Evolutionary conservation across 2,329 filamentous ascomycete species (phyloP).

Genomic region (Neocucurbitaria cava): DNA sequence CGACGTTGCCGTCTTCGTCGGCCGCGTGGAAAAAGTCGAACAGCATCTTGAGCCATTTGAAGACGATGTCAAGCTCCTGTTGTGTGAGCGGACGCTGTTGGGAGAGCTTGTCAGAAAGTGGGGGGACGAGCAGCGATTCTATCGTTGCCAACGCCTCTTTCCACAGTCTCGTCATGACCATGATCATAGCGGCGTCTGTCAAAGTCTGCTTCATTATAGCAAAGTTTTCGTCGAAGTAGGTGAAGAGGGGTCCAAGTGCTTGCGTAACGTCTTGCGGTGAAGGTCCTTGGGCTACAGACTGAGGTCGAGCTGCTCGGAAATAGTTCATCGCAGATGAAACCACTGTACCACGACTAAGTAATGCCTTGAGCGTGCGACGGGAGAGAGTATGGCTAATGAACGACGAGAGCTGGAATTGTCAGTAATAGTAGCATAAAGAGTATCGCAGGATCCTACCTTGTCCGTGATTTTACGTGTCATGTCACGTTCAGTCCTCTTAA

Average conservation of each 20-base stretch:
- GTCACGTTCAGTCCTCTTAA: conserved; percentile 95
- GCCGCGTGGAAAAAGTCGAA: conserved; percentile 95
- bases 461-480: conserved; percentile 99
- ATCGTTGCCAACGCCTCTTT: conserved; percentile 95
- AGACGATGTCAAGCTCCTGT: conserved; percentile 92
- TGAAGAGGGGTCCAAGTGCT: conserved; percentile 82
- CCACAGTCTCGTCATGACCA: conserved; percentile 97
- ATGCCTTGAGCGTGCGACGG: conserved; percentile 74
- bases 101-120: conserved; percentile 92
- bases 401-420: conserved; percentile 72
- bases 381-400: conserved; percentile 93
- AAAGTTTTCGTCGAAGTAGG: conserved; percentile 98
- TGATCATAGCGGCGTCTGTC: conserved; percentile 94
- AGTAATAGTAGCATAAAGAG: conserved; percentile 4
- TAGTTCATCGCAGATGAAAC: conserved; percentile 77
- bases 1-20: conserved; percentile 83
- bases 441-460: conserved; percentile 68
- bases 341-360: conserved; percentile 76
- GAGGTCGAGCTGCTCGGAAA: conserved; percentile 57
- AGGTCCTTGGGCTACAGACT: conserved; percentile 60
- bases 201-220: conserved; percentile 98
- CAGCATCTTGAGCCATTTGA: conserved; percentile 89
- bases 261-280: conserved; percentile 78
- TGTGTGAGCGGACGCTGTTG: conserved; percentile 81
- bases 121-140: conserved; percentile 87